Evolutionary conservation across 164 flowering plant species (phyloP), one percentile per base, ranked within the genome.

Genomic region (Liriodendron chinense): DNA sequence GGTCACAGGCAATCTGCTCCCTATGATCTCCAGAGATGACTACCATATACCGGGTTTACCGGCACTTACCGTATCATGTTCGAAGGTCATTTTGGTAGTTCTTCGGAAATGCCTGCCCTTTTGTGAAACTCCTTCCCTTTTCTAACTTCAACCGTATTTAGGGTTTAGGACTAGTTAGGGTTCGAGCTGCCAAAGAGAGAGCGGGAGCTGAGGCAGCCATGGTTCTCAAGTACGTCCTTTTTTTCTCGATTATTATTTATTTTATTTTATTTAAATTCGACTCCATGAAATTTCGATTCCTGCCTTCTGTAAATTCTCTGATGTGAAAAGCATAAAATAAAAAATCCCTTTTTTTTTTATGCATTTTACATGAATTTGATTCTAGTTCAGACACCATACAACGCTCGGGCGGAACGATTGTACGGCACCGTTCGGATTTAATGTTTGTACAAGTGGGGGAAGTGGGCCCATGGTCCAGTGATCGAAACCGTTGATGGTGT

Each of bases 211-310:
- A 48, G 12, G 69, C 47, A 34, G 22, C 69, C 47, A 67, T 67
- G 69, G 69, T 67, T 67, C 69, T 67, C 69, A 67, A 67, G 69
- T 67, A 34, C 49, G 69, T 16, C 47, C 47, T 25, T 67, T n/a
- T 28, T 9, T 67, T 3, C 26, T 13, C n/a, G 67, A 64, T 64
- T 64, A 23, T 64, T 10, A 64, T 10, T 61, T 23, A 10, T 22
- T 8, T 18, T 18, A 61, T 20, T 14, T 61, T 22, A 22, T 24
- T 21, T 8, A 3, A 64, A 10, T 64, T 21, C 12, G 9, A 64
- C 4, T 13, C 0, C 6, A 13, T 64, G 22, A 21, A 64, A 64
- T 64, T 64, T 63, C 20, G 10, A 63, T 63, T 63, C 24, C 24
- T 63, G 24, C 24, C 9, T n/a, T 63, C 24, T 63, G 59, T 16